Evolutionary conservation across 2,329 filamentous ascomycete genomes (phyloP).

Genomic region (Whalleya microplaca): DNA sequence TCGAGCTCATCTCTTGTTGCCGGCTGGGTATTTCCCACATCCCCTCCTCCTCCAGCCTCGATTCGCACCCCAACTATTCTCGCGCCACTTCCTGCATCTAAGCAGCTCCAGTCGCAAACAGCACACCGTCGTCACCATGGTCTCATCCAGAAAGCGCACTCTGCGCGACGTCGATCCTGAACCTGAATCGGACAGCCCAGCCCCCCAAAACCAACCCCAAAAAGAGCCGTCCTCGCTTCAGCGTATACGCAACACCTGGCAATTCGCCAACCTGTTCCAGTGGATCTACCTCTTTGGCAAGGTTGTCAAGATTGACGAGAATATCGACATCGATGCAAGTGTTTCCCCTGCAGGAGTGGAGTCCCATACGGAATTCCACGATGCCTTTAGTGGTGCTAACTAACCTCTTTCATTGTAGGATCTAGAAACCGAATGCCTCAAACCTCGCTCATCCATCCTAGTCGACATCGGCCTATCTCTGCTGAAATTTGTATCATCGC

Average conservation of each 20-base stretch:
- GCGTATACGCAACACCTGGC: conserved; percentile 86
- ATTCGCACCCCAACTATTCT: conserved; percentile 1
- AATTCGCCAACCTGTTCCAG: conserved; percentile 92
- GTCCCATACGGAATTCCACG: too few relatives aligned
- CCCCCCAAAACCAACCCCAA: conserved; percentile 28
- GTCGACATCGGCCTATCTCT: conserved; percentile 82
- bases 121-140: conserved; percentile 39
- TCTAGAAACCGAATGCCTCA: conserved; percentile 85
- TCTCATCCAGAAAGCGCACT: conserved; percentile 53
- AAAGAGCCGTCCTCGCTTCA: conserved; percentile 54
- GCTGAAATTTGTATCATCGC: conserved; percentile 91
- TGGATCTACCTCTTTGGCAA: conserved; percentile 92
- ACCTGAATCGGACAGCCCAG: conserved; percentile 32
- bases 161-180: conserved; percentile 48
- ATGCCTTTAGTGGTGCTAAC: conserved; percentile 5
- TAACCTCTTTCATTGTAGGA: conserved; percentile 58
- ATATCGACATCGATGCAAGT: conserved; percentile 85
- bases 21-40: neutral
- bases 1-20: neutral
- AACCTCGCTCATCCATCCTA: conserved; percentile 74
- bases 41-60: neutral
- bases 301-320: conserved; percentile 85
- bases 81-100: conserved; percentile 4
- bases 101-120: conserved; percentile 10
- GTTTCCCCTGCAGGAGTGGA: neutral